Base-by-base conservation (phyloP, 2,329 filamentous ascomycete genomes). In the Cadophora gregata region DNA sequence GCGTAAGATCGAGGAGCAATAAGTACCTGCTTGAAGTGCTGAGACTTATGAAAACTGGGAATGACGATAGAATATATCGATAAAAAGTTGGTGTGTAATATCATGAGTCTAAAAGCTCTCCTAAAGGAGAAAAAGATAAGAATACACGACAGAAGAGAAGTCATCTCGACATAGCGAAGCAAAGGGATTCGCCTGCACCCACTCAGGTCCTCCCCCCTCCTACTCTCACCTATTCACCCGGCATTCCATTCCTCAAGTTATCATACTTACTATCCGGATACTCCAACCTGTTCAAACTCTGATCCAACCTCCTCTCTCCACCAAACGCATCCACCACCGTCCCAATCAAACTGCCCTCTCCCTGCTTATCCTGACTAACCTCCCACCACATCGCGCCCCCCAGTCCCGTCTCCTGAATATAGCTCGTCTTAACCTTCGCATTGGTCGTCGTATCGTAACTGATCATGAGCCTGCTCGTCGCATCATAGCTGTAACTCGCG, bases 301-400 rank as follows among this genome's bases (percentile, higher is more conserved):
- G 76, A 58, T 86, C 83, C 9, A 86, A 74, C 2, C 77, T 72
- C 12, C 25, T 31, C 14, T 25, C 27, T 0, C 63, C 59, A 10
- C 80, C 78, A 19, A 82, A 77, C 1, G 74, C 75, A n/a, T 77
- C 75, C 60, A 80, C 81, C 58, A 77, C 76, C 10, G 82, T 83
- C 33, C 77, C 75, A 67, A 91, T 88, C 72, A 95, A 79, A 70
- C 88, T 91, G 3, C 84, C 83, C 8, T 78, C 79, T n/a, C 84
- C 86, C 2, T 73, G 81, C 74, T 84, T 84, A 76, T 96, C 93
- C 16, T 84, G 87, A 67, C 88, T 92, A 25, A 86, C 88, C 77
- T 95, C 92, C 92, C 92, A 96, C 86, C 91, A 96, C 91, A 95
- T 94, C 38, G 85, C 87, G 25, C 92, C 92, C 4, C 89, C 92